These are phyloP conservation scores for Pythium coloratum DNA, from an alignment of 352 stramenopile genomes.

Conservation along the genomic window DNA sequence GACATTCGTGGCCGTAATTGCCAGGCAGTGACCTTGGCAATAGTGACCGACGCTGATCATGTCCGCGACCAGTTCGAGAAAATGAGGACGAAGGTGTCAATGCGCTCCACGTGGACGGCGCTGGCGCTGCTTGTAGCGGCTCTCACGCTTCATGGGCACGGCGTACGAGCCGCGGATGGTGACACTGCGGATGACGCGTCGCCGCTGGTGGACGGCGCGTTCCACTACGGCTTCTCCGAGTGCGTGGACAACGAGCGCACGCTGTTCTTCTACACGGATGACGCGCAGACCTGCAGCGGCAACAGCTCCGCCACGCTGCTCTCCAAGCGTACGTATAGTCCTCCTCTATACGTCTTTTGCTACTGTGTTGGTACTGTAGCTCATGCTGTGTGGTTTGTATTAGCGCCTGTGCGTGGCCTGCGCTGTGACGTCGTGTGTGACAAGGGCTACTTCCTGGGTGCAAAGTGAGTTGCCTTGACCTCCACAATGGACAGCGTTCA, in stretches of 20 bases:
- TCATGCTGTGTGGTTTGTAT: background rate
- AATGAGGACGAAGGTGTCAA: background rate
- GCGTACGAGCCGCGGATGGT: background rate
- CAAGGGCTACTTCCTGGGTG: constrained; percentile 67
- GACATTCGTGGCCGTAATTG: background rate
- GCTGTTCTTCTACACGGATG: constrained; percentile 74
- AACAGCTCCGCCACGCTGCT: constrained; percentile 38
- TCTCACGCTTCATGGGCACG: background rate
- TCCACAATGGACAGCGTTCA: too few species aligned
- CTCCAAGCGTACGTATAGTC: constrained; percentile 42
- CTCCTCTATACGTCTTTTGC: too few species aligned
- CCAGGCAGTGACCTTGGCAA: too few species aligned
- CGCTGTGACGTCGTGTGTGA: constrained; percentile 75
- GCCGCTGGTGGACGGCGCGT: constrained; percentile 21
- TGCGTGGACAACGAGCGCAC: constrained; percentile 75
- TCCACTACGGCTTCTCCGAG: constrained; percentile 78
- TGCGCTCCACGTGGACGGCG: background rate
- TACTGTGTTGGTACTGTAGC: background rate
- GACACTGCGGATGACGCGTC: background rate
- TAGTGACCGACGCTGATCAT: background rate
- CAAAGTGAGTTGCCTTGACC: constrained; percentile 51
- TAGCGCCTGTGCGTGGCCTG: constrained; percentile 67
- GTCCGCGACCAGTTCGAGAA: background rate
- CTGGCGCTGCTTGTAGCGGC: background rate
- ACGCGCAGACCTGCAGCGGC: constrained; percentile 44